Conservation (phyloP, 2,329 filamentous ascomycete genomes). For the Trichoderma sp. region DNA sequence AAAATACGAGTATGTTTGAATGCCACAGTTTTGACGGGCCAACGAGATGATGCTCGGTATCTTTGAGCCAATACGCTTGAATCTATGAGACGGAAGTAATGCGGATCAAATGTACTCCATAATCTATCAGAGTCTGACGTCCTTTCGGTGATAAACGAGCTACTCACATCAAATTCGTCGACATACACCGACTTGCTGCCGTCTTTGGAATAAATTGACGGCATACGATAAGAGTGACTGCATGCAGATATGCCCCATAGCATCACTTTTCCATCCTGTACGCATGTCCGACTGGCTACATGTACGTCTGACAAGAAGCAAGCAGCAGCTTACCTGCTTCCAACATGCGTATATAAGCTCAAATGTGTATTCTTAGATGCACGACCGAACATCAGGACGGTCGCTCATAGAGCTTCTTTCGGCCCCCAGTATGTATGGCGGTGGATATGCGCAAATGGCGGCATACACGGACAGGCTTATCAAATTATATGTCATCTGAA, state of each 20-base stretch:
- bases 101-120: background rate
- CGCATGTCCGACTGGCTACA: background rate
- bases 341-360: background rate
- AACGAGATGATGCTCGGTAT: too few species aligned
- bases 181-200: background rate
- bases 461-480: background rate
- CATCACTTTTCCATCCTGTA: background rate
- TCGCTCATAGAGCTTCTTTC: background rate
- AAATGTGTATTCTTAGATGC: background rate
- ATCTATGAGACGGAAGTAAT: background rate
- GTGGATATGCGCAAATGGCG: background rate
- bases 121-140: background rate
- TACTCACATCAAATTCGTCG: background rate
- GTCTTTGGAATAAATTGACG: background rate
- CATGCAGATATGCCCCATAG: background rate
- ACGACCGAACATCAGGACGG: background rate
- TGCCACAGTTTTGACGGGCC: too few species aligned
- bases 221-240: background rate
- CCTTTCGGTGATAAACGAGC: background rate
- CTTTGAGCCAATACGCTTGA: too few species aligned
- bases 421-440: background rate
- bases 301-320: background rate
- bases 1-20: too few species aligned
- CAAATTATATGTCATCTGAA: background rate
- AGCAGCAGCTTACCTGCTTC: background rate